These are phyloP conservation scores for Schizochytrium sp. DNA, from an alignment of 108 stramenopile species.

Conservation along the genomic window DNA sequence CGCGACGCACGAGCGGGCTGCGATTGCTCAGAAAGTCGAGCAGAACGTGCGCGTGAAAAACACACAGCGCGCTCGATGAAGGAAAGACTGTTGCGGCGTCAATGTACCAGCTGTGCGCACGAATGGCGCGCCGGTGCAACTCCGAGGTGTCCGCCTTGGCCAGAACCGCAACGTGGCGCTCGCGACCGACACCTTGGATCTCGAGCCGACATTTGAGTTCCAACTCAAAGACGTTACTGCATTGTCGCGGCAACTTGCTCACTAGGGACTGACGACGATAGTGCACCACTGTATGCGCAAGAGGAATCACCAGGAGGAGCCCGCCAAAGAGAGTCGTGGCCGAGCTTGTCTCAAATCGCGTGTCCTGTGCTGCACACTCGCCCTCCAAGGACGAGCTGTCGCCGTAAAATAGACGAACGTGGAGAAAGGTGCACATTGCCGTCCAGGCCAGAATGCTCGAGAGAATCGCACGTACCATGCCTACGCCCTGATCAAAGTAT, in stretches of 20 bases:
- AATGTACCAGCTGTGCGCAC: neutral
- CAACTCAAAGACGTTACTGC: neutral
- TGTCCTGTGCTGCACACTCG: neutral
- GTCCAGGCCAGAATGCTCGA: neutral
- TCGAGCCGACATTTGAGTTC: neutral
- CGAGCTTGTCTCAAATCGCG: neutral
- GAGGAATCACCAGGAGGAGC: neutral
- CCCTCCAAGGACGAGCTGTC: neutral
- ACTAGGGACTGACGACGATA: neutral
- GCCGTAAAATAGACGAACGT: neutral
- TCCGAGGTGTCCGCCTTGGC: neutral
- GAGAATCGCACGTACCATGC: neutral
- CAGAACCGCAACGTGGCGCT: neutral
- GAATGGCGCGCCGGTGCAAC: neutral
- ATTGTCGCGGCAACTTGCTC: neutral
- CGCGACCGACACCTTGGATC: neutral
- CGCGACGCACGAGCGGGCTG: neutral
- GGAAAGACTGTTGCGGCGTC: neutral
- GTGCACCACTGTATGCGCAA: neutral
- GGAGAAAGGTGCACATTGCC: neutral
- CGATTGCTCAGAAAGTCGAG: neutral
- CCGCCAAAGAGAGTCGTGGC: neutral
- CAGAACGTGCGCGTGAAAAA: neutral
- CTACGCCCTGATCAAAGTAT: neutral
- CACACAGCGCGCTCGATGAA: neutral